phyloP scores from a whole-genome alignment of 257 asterid genomes.

The Scutellaria barbata region DNA sequence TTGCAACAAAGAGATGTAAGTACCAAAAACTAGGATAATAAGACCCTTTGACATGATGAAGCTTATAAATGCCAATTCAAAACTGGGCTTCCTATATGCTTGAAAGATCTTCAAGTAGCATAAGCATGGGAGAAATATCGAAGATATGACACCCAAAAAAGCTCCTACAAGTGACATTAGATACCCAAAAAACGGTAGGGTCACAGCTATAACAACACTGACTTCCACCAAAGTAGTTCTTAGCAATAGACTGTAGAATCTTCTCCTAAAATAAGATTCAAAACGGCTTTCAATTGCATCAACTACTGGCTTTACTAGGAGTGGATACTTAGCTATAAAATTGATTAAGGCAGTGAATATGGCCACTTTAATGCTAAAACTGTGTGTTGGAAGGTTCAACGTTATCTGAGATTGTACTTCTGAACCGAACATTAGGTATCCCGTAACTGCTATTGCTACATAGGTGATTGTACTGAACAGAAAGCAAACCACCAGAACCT shows the following conservation, averaged over 20 bases:
- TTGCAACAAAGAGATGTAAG: slow-evolving; percentile 34
- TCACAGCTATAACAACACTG: slow-evolving; percentile 53
- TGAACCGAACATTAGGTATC: slow-evolving; percentile 62
- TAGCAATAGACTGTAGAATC: slow-evolving; percentile 31
- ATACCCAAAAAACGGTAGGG: slow-evolving; percentile 58
- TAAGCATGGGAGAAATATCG: slow-evolving; percentile 59
- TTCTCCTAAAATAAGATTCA: not conserved
- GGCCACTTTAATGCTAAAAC: slow-evolving; percentile 53
- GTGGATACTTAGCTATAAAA: slow-evolving; percentile 61
- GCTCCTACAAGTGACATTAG: slow-evolving; percentile 69
- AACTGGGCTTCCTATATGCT: slow-evolving; percentile 33
- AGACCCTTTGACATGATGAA: slow-evolving; percentile 35
- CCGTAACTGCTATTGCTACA: slow-evolving; percentile 50
- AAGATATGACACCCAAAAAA: slow-evolving; percentile 50
- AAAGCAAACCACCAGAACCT: slow-evolving; percentile 55
- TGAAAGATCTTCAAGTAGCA: slow-evolving; percentile 71
- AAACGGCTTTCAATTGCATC: slow-evolving; percentile 40
- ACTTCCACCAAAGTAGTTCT: slow-evolving; percentile 43
- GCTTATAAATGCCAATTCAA: slow-evolving; percentile 27
- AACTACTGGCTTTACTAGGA: slow-evolving; percentile 54
- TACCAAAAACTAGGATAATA: slow-evolving; percentile 38
- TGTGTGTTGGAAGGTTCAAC: slow-evolving; percentile 52
- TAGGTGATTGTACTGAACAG: slow-evolving; percentile 45
- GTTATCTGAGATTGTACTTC: slow-evolving; percentile 56
- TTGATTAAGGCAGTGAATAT: slow-evolving; percentile 56